phyloP scores from a whole-genome alignment of 225 moss, liverwort and hornwort species.

The Neckera pumila region DNA sequence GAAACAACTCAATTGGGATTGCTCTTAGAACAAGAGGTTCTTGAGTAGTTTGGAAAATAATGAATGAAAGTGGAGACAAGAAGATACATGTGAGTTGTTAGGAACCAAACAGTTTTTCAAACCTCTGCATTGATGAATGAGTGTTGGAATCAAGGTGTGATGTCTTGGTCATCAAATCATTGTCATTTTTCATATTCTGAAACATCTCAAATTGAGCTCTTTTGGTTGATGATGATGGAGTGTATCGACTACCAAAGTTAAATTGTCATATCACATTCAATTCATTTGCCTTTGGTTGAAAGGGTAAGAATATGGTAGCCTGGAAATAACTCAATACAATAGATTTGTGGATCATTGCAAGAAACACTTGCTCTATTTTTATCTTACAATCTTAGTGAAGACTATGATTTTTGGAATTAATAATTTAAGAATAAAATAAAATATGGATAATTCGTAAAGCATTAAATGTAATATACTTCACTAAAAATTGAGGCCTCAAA shows the following conservation, averaged over 20 bases:
- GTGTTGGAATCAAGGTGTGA: neutral
- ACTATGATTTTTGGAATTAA: too few species aligned
- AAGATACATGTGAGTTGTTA: neutral
- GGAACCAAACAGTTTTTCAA: neutral
- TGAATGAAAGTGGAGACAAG: neutral
- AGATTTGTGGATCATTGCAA: too few species aligned
- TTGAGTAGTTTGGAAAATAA: neutral
- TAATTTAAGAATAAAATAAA: too few species aligned
- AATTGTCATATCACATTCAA: neutral
- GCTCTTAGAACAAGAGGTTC: neutral
- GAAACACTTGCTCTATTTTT: too few species aligned
- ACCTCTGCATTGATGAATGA: neutral
- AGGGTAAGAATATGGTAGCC: neutral
- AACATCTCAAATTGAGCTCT: neutral
- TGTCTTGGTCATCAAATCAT: neutral
- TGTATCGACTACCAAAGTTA: neutral
- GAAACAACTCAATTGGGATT: rapidly evolving
- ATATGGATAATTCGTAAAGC: too few species aligned
- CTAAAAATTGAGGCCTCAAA: too few species aligned
- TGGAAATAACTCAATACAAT: too few species aligned
- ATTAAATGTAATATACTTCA: too few species aligned
- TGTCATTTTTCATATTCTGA: neutral
- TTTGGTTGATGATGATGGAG: neutral
- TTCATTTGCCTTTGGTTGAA: neutral
- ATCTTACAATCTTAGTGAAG: too few species aligned